phyloP scores from a whole-genome alignment of 1,284 basidiomycete genomes.

The Xerocomus amazonicus region DNA sequence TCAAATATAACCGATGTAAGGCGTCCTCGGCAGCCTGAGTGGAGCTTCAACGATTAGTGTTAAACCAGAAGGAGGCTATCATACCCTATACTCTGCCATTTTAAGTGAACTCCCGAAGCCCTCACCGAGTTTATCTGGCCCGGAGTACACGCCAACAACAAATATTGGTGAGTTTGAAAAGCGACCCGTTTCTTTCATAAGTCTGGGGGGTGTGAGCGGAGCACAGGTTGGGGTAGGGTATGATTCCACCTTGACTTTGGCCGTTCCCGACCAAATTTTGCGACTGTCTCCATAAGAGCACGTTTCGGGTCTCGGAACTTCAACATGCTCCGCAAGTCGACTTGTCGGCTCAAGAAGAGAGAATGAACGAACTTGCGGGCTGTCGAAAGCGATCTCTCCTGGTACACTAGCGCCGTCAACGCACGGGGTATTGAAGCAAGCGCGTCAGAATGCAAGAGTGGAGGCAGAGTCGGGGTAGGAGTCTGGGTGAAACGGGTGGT shows the following conservation, averaged over 20 bases:
- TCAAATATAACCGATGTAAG: constrained; percentile 77
- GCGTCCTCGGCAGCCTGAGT: constrained; percentile 80
- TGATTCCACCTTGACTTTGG: constrained; percentile 66
- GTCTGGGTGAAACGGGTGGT: constrained; percentile 36
- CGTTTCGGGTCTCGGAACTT: constrained; percentile 88
- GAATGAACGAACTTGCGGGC: constrained; percentile 84
- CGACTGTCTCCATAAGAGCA: constrained; percentile 73
- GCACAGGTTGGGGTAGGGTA: neutral
- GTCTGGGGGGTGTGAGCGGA: constrained; percentile 33
- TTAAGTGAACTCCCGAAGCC: constrained; percentile 89
- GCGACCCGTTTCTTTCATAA: constrained; percentile 91
- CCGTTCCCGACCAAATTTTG: constrained; percentile 70
- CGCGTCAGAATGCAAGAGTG: constrained; percentile 65
- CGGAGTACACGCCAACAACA: constrained; percentile 91
- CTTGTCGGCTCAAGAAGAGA: constrained; percentile 79
- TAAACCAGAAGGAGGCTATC: constrained; percentile 17
- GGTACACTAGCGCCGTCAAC: constrained; percentile 73
- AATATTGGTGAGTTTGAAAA: constrained; percentile 87
- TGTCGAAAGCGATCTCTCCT: constrained; percentile 72
- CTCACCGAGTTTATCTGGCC: constrained; percentile 87
- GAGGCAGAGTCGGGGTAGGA: constrained; percentile 44
- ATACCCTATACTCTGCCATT: constrained; percentile 94
- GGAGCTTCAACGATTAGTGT: neutral
- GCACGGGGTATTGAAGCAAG: constrained; percentile 74
- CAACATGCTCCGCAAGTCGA: constrained; percentile 81